A percentile compares a stretch with the other conserved stretches of the same genome.
phyloP scores from a whole-genome alignment of 176 grass and related monocot genomes.

The Carex myosuroides region DNA sequence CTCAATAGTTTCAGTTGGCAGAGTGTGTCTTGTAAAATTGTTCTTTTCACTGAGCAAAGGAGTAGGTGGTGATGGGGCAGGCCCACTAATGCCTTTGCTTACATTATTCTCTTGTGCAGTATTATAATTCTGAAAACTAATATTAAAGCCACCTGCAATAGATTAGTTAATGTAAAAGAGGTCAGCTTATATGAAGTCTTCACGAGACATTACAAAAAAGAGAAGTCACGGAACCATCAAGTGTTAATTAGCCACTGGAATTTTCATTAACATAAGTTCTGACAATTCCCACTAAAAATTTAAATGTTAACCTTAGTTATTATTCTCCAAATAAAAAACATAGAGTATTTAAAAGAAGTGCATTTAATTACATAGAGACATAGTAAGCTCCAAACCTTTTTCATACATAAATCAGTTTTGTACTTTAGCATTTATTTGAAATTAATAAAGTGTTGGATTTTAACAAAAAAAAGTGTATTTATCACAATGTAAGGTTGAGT shows the following conservation, averaged over 20 bases:
- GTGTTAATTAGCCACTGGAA: neutral
- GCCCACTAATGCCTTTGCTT: neutral
- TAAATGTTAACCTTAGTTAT: neutral
- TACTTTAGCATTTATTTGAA: neutral
- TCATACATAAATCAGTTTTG: neutral
- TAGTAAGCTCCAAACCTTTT: neutral
- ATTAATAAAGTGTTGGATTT: too few relatives aligned
- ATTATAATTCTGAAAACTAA: conserved; percentile 9
- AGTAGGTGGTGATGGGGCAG: neutral
- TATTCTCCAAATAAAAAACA: neutral
- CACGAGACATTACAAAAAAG: neutral
- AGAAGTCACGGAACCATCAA: neutral
- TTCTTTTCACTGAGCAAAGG: conserved; percentile 11
- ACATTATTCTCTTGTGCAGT: conserved; percentile 13
- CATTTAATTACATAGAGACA: neutral
- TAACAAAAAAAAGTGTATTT: neutral
- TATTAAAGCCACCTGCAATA: conserved; percentile 6
- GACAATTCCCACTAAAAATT: neutral
- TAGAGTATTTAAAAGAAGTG: neutral
- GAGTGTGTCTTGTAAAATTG: conserved; percentile 3
- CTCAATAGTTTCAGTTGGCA: neutral
- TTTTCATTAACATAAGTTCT: neutral
- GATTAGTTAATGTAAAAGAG: neutral
- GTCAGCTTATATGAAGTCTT: neutral
- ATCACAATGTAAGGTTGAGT: neutral